These are phyloP conservation scores for Leptosphaerulina australis DNA, from an alignment of 2,329 filamentous ascomycete genomes.

Conservation along the genomic window DNA sequence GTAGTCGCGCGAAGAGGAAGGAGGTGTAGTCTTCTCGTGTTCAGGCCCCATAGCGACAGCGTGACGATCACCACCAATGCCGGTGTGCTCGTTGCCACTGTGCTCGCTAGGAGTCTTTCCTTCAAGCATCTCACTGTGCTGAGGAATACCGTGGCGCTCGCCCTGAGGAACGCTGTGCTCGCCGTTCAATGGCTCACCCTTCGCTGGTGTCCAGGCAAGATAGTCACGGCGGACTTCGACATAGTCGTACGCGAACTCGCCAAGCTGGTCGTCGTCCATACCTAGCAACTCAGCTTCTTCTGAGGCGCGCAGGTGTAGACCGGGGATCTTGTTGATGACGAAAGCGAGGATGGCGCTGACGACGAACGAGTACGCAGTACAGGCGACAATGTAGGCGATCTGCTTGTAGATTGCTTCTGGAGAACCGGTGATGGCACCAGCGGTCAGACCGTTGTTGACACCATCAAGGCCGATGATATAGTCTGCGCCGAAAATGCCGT, in stretches of 20 bases:
- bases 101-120: slow-evolving; percentile 58
- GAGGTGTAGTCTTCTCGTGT: slow-evolving; percentile 42
- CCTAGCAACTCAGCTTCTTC: slow-evolving; percentile 84
- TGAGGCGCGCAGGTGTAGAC: slow-evolving; percentile 77
- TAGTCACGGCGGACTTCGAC: slow-evolving; percentile 88
- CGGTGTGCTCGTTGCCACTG: slow-evolving; percentile 54
- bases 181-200: slow-evolving; percentile 65
- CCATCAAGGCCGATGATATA: slow-evolving; percentile 78
- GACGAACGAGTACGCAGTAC: slow-evolving; percentile 71
- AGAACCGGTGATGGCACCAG: slow-evolving; percentile 75
- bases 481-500: slow-evolving; percentile 75
- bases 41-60: slow-evolving; percentile 54
- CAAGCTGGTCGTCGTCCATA: slow-evolving; percentile 89
- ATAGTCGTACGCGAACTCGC: slow-evolving; percentile 89
- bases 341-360: slow-evolving; percentile 77
- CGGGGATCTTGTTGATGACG: slow-evolving; percentile 75
- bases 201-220: slow-evolving; percentile 82
- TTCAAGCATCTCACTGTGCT: slow-evolving; percentile 70
- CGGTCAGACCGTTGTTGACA: slow-evolving; percentile 66
- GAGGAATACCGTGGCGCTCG: slow-evolving; percentile 71
- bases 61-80: slow-evolving; percentile 60
- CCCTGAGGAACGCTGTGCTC: slow-evolving; percentile 68
- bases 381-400: slow-evolving; percentile 74
- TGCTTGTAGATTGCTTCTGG: slow-evolving; percentile 79
- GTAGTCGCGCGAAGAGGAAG: slow-evolving; percentile 16